Base-by-base conservation (phyloP, 306 rosid species). In the Notholithocarpus densiflorus region DNA sequence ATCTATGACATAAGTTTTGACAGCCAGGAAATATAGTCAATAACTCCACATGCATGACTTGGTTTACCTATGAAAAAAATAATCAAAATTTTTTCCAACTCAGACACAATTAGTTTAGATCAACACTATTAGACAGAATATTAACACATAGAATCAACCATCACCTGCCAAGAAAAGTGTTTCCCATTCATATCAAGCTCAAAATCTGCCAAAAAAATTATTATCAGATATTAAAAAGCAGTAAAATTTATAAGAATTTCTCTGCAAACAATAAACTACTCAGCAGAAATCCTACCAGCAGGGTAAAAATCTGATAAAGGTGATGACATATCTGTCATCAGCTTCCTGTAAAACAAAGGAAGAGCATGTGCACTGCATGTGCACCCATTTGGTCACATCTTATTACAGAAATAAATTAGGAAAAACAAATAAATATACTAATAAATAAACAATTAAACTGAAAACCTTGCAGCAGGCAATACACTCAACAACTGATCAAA, bases 401-500 rank as follows among this genome's bases (percentile, higher is more conserved):
- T 48, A 32, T 51, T 56, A 73, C 68, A 31, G 32, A 53, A 51
- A 32, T 18, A 72, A n/a, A 23, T 32, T 19, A 23, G 7, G 23
- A 6, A 78, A 37, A 27, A 43, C 6, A 59, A 31, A 55, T 5
- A 27, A 14, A 27, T 10, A 40, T 40, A 40, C 11, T 40, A 51
- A 27, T 56, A 68, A 9, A 21, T 32, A 20, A 34, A 29, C 17
- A 17, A 18, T 56, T 56, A 56, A 73, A 66, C 34, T 19, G 54
- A 27, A 66, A 75, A 80, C 84, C 84, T 80, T 75, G 84, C 79
- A 74, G 84, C 75, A 34, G 84, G 84, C 52, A 80, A 31, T 69
- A 80, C 84, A 19, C 75, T 75, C 76, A 80, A 74, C 79, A 80
- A 75, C 84, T 80, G 84, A 48, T 80, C 75, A 68, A 80, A 68